phyloP scores from a whole-genome alignment of 148 eudicot genomes.

The Linanthus parryae region DNA sequence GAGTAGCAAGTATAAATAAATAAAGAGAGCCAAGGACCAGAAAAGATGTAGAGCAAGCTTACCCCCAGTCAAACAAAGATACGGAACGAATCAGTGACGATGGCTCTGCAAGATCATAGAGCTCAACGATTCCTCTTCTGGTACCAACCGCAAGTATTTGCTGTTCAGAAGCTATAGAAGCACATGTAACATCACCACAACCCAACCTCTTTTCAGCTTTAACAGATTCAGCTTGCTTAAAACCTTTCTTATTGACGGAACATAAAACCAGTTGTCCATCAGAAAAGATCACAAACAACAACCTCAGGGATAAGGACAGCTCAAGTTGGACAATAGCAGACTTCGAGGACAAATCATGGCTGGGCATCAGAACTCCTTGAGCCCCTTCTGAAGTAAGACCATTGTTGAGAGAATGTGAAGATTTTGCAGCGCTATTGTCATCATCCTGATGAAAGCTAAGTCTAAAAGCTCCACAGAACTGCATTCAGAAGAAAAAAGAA shows the following conservation, averaged over 20 bases:
- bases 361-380: conserved; percentile 26
- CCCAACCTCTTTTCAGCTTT: conserved; percentile 51
- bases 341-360: conserved; percentile 24
- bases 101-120: conserved; percentile 75
- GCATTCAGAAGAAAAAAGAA: too few relatives aligned
- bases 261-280: conserved; percentile 73
- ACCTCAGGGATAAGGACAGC: conserved; percentile 45
- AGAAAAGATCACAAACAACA: conserved; percentile 58
- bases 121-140: conserved; percentile 68
- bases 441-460: conserved; percentile 39
- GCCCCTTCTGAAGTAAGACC: conserved; percentile 40
- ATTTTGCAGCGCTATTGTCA: conserved; percentile 28
- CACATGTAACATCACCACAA: conserved; percentile 75
- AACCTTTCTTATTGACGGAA: conserved; percentile 79
- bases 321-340: conserved; percentile 62
- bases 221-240: conserved; percentile 65
- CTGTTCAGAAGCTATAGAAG: conserved; percentile 72
- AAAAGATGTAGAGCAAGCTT: too few relatives aligned
- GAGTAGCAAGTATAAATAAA: too few relatives aligned
- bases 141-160: conserved; percentile 96
- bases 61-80: conserved; percentile 22
- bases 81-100: conserved; percentile 64
- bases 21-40: too few relatives aligned
- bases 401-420: conserved; percentile 36
- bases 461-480: conserved; percentile 79